phyloP scores from a whole-genome alignment of 164 flowering plant genomes.

The Vitis vinifera region ASM3070453v1 NC_081814.1:1390501-1391000 shows the following conservation, averaged over 20 bases:
- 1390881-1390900: not conserved
- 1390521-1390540: too few relatives aligned
- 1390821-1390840: slow-evolving; percentile 60
- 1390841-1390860: slow-evolving; percentile 68
- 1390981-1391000: not conserved
- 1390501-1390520: too few relatives aligned
- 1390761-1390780: slow-evolving; percentile 43
- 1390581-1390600: too few relatives aligned
- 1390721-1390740: slow-evolving; percentile 43
- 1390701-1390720: not conserved
- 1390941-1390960: not conserved
- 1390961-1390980: not conserved
- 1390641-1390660: not conserved
- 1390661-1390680: not conserved
- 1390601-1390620: too few relatives aligned
- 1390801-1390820: slow-evolving; percentile 69
- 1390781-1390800: slow-evolving; percentile 57
- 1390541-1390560: too few relatives aligned
- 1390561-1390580: too few relatives aligned
- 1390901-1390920: not conserved
- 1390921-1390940: not conserved
- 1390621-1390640: too few relatives aligned
- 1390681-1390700: not conserved
- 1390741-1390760: slow-evolving; percentile 42
- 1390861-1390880: slow-evolving; percentile 68